Conservation (phyloP, 2,329 filamentous ascomycete species). For the Aureobasidium melanogenum region DNA sequence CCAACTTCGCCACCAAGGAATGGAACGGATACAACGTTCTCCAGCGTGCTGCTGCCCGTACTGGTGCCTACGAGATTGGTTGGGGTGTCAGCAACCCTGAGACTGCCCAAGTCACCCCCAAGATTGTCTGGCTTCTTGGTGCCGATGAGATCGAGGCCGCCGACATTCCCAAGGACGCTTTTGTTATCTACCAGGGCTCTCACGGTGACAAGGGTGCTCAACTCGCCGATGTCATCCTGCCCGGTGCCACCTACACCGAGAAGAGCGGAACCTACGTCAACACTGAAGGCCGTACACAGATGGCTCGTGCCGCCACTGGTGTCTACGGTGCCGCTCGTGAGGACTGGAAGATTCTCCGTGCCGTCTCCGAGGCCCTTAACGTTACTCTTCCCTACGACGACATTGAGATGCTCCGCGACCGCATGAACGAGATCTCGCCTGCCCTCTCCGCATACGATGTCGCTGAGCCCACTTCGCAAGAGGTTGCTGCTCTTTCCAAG, state of each 20-base stretch:
- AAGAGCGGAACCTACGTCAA: conserved; percentile 95
- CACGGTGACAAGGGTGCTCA: conserved; percentile 91
- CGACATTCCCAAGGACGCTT: conserved; percentile 91
- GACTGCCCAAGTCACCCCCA: conserved; percentile 77
- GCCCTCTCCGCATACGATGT: conserved; percentile 84
- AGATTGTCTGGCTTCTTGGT: conserved; percentile 94
- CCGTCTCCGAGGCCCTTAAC: conserved; percentile 82
- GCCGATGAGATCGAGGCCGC: conserved; percentile 80
- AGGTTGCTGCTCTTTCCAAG: conserved; percentile 70
- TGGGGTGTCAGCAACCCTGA: conserved; percentile 78
- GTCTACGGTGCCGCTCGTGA: conserved; percentile 83
- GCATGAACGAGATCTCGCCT: conserved; percentile 92
- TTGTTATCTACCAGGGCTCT: conserved; percentile 96
- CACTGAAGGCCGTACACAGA: conserved; percentile 92
- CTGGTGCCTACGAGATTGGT: conserved; percentile 90
- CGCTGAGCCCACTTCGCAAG: conserved; percentile 61
- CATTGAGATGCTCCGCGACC: conserved; percentile 76
- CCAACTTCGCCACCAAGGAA: conserved; percentile 77
- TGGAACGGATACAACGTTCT: conserved; percentile 98
- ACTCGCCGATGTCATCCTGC: conserved; percentile 86
- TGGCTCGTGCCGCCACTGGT: conserved; percentile 81
- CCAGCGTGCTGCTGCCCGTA: conserved; percentile 84
- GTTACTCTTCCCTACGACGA: conserved; percentile 87
- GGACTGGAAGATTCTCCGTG: conserved; percentile 98
- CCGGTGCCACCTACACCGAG: conserved; percentile 92